These are phyloP conservation scores for Metschnikowia matae DNA, from an alignment of 805 yeast species.

Conservation along the genomic window DNA sequence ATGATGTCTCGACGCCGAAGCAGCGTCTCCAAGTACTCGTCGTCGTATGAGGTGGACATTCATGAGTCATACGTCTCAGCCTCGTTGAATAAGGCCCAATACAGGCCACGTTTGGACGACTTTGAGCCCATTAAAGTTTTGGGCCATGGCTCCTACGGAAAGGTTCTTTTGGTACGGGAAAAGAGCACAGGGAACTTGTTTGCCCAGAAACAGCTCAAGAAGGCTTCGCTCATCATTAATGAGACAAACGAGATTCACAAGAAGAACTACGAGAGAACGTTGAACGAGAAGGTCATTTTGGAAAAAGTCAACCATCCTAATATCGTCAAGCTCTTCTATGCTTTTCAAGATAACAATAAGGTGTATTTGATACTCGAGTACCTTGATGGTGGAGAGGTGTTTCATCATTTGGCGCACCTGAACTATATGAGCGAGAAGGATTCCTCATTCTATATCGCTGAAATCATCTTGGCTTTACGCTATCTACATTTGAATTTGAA, in stretches of 20 bases:
- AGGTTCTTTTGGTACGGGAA: conserved; percentile 74
- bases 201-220: conserved; percentile 83
- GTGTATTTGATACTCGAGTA: conserved; percentile 75
- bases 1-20: conserved; percentile 15
- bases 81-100: conserved; percentile 14
- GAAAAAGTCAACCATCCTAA: conserved; percentile 68
- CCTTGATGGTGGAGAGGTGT: conserved; percentile 86
- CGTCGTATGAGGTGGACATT: conserved; percentile 35
- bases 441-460: conserved; percentile 18
- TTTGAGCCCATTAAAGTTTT: conserved; percentile 72
- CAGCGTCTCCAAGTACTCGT: conserved; percentile 18
- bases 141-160: conserved; percentile 88
- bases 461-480: conserved; percentile 17
- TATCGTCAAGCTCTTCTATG: conserved; percentile 76
- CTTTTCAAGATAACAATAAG: conserved; percentile 76
- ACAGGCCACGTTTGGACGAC: conserved; percentile 39
- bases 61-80: conserved; percentile 29
- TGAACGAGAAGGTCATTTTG: conserved; percentile 73
- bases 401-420: conserved; percentile 51
- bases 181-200: conserved; percentile 56
- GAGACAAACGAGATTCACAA: conserved; percentile 19
- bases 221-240: conserved; percentile 70
- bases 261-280: conserved; percentile 61
- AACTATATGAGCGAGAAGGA: conserved; percentile 18
- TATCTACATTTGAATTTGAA: conserved; percentile 25